Evolutionary conservation across 2,329 filamentous ascomycete genomes (phyloP).

Genomic region (Fusarium cyanostomum): DNA sequence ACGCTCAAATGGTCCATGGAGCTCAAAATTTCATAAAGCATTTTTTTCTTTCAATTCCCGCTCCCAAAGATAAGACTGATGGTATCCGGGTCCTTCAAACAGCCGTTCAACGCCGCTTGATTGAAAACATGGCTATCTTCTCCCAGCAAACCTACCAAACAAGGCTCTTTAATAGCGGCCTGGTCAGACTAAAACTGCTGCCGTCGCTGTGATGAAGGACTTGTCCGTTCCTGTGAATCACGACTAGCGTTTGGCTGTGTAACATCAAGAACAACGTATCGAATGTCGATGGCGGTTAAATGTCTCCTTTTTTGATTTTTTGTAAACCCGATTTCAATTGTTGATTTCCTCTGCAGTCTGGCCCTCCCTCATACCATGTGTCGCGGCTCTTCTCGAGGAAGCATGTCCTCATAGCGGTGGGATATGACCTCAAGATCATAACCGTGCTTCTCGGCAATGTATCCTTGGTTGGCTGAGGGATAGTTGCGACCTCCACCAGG

Average conservation of each 20-base stretch:
- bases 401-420: constrained; percentile 67
- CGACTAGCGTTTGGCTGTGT: constrained; percentile 6
- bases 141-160: background rate
- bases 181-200: background rate
- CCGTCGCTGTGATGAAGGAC: background rate
- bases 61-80: constrained; percentile 2
- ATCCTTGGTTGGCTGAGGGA: constrained; percentile 48
- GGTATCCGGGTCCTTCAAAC: constrained; percentile 12
- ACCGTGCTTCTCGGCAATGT: constrained; percentile 51
- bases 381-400: constrained; percentile 60
- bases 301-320: constrained; percentile 10
- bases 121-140: constrained; percentile 4
- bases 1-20: background rate
- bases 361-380: constrained; percentile 51
- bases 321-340: constrained; percentile 12
- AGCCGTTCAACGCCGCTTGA: constrained; percentile 10
- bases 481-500: constrained; percentile 55
- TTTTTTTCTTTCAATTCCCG: background rate
- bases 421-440: constrained; percentile 62
- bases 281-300: constrained; percentile 2
- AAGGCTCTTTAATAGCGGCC: background rate
- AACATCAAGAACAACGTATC: constrained; percentile 2
- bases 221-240: background rate
- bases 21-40: background rate
- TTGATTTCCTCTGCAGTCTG: constrained; percentile 1